These are phyloP conservation scores for Fraxinus baroniana DNA, from an alignment of 305 asterid genomes.

Conservation along the genomic window DNA sequence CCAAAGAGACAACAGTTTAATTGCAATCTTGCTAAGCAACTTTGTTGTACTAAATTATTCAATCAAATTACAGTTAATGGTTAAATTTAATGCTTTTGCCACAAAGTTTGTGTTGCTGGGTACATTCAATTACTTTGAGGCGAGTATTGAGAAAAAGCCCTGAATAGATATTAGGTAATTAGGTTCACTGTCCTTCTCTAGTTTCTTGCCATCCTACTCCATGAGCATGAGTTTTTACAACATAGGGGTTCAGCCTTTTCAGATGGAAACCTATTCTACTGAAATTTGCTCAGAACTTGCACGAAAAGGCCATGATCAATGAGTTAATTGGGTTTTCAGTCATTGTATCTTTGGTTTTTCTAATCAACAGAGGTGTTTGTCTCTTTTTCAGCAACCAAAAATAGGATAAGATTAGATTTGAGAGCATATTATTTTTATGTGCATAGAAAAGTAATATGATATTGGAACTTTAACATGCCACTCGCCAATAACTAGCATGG, in stretches of 20 bases:
- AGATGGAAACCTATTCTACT: not conserved
- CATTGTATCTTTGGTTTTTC: not conserved
- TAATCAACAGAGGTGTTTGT: not conserved
- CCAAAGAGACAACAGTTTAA: not conserved
- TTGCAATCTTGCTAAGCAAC: not conserved
- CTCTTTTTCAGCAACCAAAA: constrained; percentile 7
- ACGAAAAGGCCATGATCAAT: not conserved
- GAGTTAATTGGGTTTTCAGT: not conserved
- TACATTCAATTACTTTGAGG: not conserved
- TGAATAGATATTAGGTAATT: not conserved
- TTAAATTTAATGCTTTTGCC: not conserved
- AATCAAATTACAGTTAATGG: not conserved
- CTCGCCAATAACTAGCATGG: not conserved
- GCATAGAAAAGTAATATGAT: not conserved
- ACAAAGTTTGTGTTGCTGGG: not conserved
- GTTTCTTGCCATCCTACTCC: constrained; percentile 1
- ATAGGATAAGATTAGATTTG: not conserved
- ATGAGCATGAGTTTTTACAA: not conserved
- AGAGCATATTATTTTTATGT: not conserved
- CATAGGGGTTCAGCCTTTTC: not conserved
- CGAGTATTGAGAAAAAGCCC: not conserved
- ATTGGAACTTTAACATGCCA: not conserved
- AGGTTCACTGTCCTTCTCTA: not conserved
- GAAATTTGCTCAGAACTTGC: not conserved
- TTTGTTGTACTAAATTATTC: not conserved